These are phyloP conservation scores for Glebionis coronaria DNA, from an alignment of 129 eudicot species.

Conservation along the genomic window DNA sequence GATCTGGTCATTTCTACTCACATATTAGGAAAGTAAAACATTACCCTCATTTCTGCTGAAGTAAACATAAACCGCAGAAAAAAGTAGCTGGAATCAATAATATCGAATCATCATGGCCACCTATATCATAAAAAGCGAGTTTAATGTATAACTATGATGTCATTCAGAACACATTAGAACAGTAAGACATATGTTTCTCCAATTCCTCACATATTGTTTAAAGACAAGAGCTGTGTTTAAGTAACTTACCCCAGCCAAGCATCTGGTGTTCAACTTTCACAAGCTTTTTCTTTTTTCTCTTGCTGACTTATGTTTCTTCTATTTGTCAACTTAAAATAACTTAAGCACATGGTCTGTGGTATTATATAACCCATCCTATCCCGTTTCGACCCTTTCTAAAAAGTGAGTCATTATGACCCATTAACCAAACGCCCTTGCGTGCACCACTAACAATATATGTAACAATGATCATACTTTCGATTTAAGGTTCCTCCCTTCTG, in stretches of 20 bases:
- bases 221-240: neutral
- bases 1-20: too few relatives aligned
- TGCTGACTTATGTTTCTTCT: too few relatives aligned
- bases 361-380: too few relatives aligned
- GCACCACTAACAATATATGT: too few relatives aligned
- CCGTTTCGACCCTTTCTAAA: too few relatives aligned
- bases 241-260: slow-evolving; percentile 97
- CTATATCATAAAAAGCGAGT: slow-evolving; percentile 34
- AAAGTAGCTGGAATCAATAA: slow-evolving; percentile 77
- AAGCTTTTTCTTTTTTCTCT: slow-evolving; percentile 82
- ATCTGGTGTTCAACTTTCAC: slow-evolving; percentile 91
- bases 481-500: too few relatives aligned
- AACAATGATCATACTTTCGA: too few relatives aligned
- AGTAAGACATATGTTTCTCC: neutral
- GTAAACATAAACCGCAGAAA: slow-evolving; percentile 82
- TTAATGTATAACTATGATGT: slow-evolving; percentile 8
- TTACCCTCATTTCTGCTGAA: slow-evolving; percentile 93
- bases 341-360: too few relatives aligned
- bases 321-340: too few relatives aligned
- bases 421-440: too few relatives aligned
- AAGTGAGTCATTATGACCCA: too few relatives aligned
- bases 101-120: slow-evolving; percentile 92
- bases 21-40: slow-evolving; percentile 1
- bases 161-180: slow-evolving; percentile 3
- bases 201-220: neutral